Evolutionary conservation across 2,329 filamentous ascomycete genomes (phyloP).

Genomic region (Fragosphaeria purpurea): DNA sequence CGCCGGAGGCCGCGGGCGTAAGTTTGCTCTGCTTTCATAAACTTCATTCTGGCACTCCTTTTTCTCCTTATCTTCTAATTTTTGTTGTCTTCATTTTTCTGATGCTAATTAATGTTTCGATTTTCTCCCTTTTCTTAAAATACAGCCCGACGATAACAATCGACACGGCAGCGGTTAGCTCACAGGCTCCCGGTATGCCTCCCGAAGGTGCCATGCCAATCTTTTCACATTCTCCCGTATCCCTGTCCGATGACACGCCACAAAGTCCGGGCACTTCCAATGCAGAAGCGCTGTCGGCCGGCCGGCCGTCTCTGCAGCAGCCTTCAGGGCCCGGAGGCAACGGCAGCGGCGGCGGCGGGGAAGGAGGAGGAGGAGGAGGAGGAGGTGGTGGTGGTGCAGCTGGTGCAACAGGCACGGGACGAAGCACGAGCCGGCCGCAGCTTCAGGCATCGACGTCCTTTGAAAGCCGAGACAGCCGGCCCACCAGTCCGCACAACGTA

Average conservation of each 20-base stretch:
- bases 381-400: too few relatives aligned
- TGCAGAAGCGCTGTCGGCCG: neutral
- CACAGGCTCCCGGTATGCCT: conserved; percentile 20
- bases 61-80: neutral
- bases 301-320: conserved; percentile 14
- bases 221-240: conserved; percentile 23
- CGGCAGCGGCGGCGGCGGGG: neutral
- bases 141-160: conserved; percentile 45
- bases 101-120: neutral
- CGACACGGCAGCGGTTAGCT: conserved; percentile 35
- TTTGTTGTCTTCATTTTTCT: neutral
- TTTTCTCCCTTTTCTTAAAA: neutral
- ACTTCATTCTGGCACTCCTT: neutral
- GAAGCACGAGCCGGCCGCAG: conserved; percentile 26
- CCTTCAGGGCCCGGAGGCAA: conserved; percentile 13
- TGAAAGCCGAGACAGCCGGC: conserved; percentile 55
- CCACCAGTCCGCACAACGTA: conserved; percentile 64
- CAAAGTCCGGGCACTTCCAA: conserved; percentile 22
- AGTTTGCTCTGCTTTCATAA: neutral
- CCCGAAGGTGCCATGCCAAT: conserved; percentile 17
- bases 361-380: neutral
- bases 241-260: conserved; percentile 26
- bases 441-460: conserved; percentile 49
- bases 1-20: conserved; percentile 8
- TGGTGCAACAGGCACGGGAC: too few relatives aligned